These are phyloP conservation scores for Thelephora terrestris DNA, from an alignment of 1,284 basidiomycete species.

Conservation along the genomic window DNA sequence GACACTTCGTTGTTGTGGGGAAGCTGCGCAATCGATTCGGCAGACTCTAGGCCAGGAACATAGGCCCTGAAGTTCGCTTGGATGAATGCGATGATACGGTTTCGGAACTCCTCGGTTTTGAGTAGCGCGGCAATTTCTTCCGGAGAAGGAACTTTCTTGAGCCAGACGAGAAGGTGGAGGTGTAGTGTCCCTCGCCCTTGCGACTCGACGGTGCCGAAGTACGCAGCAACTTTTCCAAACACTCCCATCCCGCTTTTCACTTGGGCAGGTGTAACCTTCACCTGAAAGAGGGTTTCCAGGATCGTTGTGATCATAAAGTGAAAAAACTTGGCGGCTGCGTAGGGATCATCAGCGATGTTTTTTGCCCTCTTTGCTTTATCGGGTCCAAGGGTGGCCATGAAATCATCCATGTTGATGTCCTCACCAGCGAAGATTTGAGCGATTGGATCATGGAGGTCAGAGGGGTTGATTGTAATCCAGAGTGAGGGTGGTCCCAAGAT, in stretches of 20 bases:
- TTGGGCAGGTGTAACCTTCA: constrained; percentile 13
- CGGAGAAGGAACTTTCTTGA: constrained; percentile 17
- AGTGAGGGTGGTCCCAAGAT: constrained; percentile 10
- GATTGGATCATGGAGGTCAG: constrained; percentile 22
- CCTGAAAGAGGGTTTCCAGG: constrained; percentile 24
- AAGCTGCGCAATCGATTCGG: constrained; percentile 7
- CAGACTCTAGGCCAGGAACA: constrained; percentile 11
- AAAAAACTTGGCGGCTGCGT: constrained; percentile 28
- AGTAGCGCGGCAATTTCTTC: constrained; percentile 19
- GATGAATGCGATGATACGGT: constrained; percentile 18
- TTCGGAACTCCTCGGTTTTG: constrained; percentile 16
- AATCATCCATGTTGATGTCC: constrained; percentile 27
- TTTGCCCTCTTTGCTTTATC: constrained; percentile 14
- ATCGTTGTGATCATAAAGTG: constrained; percentile 26
- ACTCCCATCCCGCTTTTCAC: constrained; percentile 14
- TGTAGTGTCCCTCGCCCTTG: constrained; percentile 23
- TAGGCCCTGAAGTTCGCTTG: constrained; percentile 20
- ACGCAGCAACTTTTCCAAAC: constrained; percentile 16
- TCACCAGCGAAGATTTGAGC: constrained; percentile 29
- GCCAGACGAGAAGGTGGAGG: constrained; percentile 22
- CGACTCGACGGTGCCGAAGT: constrained; percentile 20
- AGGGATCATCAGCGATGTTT: constrained; percentile 29
- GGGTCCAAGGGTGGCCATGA: constrained; percentile 19
- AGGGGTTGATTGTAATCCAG: constrained; percentile 22
- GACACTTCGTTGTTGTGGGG: constrained; percentile 15